Evolutionary conservation across 2,329 filamentous ascomycete genomes (phyloP).

Genomic region (Penicillium hesseltinei): DNA sequence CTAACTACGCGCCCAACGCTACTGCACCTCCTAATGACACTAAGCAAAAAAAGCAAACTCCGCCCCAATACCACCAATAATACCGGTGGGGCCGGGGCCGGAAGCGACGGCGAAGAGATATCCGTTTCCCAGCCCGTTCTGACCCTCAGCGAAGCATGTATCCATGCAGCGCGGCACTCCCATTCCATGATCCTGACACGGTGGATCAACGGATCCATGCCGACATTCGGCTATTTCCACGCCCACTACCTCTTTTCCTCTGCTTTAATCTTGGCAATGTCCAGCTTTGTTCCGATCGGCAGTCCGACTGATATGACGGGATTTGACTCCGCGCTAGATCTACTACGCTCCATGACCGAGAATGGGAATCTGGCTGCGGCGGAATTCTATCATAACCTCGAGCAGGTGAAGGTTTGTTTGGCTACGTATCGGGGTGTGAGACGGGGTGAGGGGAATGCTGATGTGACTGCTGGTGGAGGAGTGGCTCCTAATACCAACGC

Average conservation of each 20-base stretch:
- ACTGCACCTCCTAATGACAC: slow-evolving; percentile 39
- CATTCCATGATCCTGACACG: slow-evolving; percentile 38
- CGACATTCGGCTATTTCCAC: slow-evolving; percentile 42
- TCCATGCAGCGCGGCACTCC: slow-evolving; percentile 39
- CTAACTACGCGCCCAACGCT: slow-evolving; percentile 41
- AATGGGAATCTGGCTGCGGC: slow-evolving; percentile 38
- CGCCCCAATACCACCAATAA: not conserved
- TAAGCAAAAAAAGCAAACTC: slow-evolving; percentile 21
- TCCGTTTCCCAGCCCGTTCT: slow-evolving; percentile 39
- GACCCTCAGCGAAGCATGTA: slow-evolving; percentile 40
- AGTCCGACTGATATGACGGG: slow-evolving; percentile 30
- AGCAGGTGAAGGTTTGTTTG: slow-evolving; percentile 34
- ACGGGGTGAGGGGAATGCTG: not conserved
- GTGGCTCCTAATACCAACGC: not conserved
- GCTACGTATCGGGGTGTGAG: slow-evolving; percentile 20
- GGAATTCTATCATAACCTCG: slow-evolving; percentile 36
- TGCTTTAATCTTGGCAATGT: slow-evolving; percentile 39
- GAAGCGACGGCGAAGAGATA: not conserved
- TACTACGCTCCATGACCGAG: slow-evolving; percentile 35
- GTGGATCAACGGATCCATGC: slow-evolving; percentile 41
- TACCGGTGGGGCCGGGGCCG: not conserved
- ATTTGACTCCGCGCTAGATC: slow-evolving; percentile 35
- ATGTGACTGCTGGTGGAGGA: not conserved
- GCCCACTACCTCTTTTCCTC: slow-evolving; percentile 43
- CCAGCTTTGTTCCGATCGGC: slow-evolving; percentile 35